Evolutionary conservation across 2,329 filamentous ascomycete genomes (phyloP), one percentile per base, ranked within the genome.

Genomic region (Macrophomina pseudophaseolina): DNA sequence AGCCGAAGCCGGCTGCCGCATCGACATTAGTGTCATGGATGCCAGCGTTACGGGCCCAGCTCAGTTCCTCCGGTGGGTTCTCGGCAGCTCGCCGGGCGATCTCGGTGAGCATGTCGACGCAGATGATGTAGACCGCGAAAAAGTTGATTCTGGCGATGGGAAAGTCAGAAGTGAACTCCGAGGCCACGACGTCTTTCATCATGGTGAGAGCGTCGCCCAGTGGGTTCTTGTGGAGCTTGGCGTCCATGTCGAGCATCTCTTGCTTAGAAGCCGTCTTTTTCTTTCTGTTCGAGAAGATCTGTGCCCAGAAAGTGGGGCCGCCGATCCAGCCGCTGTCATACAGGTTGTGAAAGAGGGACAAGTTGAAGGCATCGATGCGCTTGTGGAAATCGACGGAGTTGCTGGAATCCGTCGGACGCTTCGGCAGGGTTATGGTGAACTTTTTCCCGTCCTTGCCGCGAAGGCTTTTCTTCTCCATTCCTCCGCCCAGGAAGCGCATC

Each of bases 401-500:
- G 28, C 42, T 60, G 14, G 58, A 35, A 40, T 62, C n/a, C n/a
- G 18, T 49, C 2, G 58, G 32, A 7, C 44, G 58, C 44, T 62
- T 62, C 12, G 58, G 58, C 6, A 62, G 46, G 8, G 42, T 62
- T 16, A 62, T 62, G 18, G 42, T 28, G 18, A 62, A 62, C 18
- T 62, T 62, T 44, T 62, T 62, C 14, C 58, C 58, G 32, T 62
- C 44, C 12, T 48, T 48, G 23, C 58, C 58, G 12, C 58, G 58
- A 12, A 49, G 9, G 18, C 23, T 62, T 18, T 38, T 62, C 32
- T 49, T 62, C 4, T 62, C 58, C 14, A 62, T 8, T 2, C 58
- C 58, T 28, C 58, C 58, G 3, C 58, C 58, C 6, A 62, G 32
- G 58, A 62, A 62, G 11, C 58, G 58, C 44, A 62, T 16, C 62